Percentiles rank a stretch among this genome's conserved stretches.
phyloP scores from a whole-genome alignment of 306 rosid species.

The Canavalia gladiata region DNA sequence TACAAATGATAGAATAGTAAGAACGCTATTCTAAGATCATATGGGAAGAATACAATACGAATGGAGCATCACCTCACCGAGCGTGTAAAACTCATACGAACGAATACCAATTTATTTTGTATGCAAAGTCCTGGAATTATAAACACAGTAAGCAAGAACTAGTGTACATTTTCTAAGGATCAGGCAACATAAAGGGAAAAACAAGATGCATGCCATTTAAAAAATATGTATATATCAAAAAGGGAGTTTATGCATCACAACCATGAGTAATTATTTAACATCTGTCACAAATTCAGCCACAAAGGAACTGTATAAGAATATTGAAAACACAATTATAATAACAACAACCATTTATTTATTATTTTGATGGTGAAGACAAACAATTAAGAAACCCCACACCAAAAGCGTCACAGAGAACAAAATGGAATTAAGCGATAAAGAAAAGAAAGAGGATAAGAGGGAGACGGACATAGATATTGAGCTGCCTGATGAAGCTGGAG shows the following conservation, averaged over 20 bases:
- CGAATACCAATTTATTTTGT: neutral
- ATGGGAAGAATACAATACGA: neutral
- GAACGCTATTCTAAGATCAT: neutral
- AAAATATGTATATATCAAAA: neutral
- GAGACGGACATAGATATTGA: slow-evolving; percentile 76
- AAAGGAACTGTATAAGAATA: neutral
- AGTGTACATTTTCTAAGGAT: neutral
- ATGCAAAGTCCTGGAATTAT: neutral
- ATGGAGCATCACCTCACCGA: neutral
- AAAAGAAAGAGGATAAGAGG: neutral
- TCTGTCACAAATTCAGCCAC: neutral
- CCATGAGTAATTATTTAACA: neutral
- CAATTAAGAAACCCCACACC: neutral
- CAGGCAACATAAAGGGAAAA: neutral
- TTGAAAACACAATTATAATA: neutral
- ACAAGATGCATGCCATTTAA: neutral
- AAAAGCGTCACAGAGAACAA: too few species aligned
- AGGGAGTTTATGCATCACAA: slow-evolving; percentile 4
- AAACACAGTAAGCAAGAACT: neutral
- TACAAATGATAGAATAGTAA: neutral
- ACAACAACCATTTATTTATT: neutral
- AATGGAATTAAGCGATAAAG: neutral
- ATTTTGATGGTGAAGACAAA: neutral
- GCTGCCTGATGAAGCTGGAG: slow-evolving; percentile 92
- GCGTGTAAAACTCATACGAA: neutral